Base-by-base conservation (phyloP, 2,329 filamentous ascomycete genomes). In the Microdochium nivale region DNA sequence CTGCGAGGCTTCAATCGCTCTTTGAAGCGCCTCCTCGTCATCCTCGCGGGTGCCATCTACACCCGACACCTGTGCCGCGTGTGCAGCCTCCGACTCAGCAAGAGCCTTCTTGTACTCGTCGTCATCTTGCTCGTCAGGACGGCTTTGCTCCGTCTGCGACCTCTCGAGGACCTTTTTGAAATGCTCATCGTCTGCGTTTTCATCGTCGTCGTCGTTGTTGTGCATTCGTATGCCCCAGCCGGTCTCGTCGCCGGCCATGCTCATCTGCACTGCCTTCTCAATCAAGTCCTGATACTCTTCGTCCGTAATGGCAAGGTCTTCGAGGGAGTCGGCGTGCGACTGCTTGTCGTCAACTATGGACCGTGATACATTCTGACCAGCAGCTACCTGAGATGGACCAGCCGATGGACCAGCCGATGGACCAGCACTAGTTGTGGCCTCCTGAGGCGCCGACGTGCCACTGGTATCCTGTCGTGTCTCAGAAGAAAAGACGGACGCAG, bases 241-340 rank as follows among this genome's bases (percentile, higher is more conserved):
- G 25, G 51, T 58, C 13, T 62, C 56, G 46, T 63, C 57, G 16
- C 62, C 58, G 13, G 57, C 57, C 50, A 83, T 57, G 59, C 79
- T 83, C 54, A 74, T 67, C 56, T 75, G 70, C 16, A 83, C 75
- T 0, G 80, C 79, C 59, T 78, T 70, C 57, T 82, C 78, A 11
- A 84, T 70, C 9, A 79, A 64, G 7, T 70, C 67, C 58, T 82
- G 78, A 52, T 82, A 81, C 55, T 83, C 79, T 49, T 80, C 74
- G 48, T 83, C 79, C 1, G 76, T 75, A 49, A 80, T 73, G 33
- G 74, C 65, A 21, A 72, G 68, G 43, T 74, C 68, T 10, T 69
- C 66, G 23, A 60, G 55, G 2, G 60, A 56, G 32, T 60, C 54
- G 16, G 55, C 53, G 11, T 54, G 9, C 19, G 58, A 53, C 1